Base-by-base conservation (phyloP, 1,139 yeast species). In the Taphrina betulina region DNA sequence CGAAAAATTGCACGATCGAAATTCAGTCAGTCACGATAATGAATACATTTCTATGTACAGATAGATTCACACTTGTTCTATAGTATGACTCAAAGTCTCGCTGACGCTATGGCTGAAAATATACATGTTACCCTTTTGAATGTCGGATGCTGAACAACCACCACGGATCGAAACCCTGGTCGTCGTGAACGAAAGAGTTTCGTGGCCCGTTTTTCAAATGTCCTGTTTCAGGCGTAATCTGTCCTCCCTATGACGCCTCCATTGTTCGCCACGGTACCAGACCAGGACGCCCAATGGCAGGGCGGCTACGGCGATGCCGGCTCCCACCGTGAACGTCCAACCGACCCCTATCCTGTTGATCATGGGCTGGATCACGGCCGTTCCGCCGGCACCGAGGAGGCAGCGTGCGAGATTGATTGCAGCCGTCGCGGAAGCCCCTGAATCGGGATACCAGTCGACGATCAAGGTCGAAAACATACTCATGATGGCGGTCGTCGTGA, bases 351-450 rank as follows among this genome's bases (percentile, higher is more conserved):
- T 70, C 0, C 72, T 53, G 0, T 58, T 58, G 45, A 76, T 75
- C 87, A 84, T 82, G 55, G 69, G 72, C 20, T 81, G 76, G 26
- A 83, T 74, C 17, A 78, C 81, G 0, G 85, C 87, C 59, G 83
- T 73, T 53, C 83, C 81, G 1, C 78, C 73, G 0, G 90, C 87
- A 59, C 82, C 78, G 57, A 75, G 64, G 22, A 79, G 70, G 63
- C 92, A 83, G 61, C 89, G 70, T 5, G 80, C 73, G 31, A 83
- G 70, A 61, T 83, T 83, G 58, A 78, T 75, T 48, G 81, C 72
- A 2, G 85, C 80, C 2, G 82, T 72, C 0, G 85, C 80, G 7
- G 84, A 78, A 0, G 87, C 83, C 0, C 84, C 72, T 41, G 76
- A 77, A 2, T 71, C 67, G 0, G 88, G 88, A 60, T 76, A 79